Percentiles rank a stretch among this genome's conserved stretches.
These are phyloP conservation scores for Gracilaria gracilis DNA, from an alignment of 23 red algal genomes.

Conservation along the genomic window DNA sequence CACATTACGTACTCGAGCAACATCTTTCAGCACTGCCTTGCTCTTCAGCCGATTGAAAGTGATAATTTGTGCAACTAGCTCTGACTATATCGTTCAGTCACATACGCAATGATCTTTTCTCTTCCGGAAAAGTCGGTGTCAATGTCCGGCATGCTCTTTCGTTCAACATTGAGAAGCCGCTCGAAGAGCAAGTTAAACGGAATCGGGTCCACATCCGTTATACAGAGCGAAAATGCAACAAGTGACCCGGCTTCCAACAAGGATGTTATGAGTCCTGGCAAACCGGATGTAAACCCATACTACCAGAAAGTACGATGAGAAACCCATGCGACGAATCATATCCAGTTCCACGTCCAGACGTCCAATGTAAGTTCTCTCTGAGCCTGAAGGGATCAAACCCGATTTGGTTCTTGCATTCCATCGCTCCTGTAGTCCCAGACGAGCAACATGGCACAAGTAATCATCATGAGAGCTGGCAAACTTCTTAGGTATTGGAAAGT, in stretches of 20 bases:
- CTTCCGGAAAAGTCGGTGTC: slow-evolving; percentile 96
- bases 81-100: slow-evolving; percentile 80
- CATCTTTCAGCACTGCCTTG: slow-evolving; percentile 91
- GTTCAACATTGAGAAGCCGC: slow-evolving; percentile 93
- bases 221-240: slow-evolving; percentile 90
- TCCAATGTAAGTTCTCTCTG: slow-evolving; percentile 64
- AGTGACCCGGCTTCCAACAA: slow-evolving; percentile 94
- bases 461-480: slow-evolving; percentile 51
- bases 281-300: slow-evolving; percentile 94
- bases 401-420: slow-evolving; percentile 24
- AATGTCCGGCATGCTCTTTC: slow-evolving; percentile 94
- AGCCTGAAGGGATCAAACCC: not conserved
- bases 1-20: slow-evolving; percentile 87
- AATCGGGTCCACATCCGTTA: slow-evolving; percentile 96
- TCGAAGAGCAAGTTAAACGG: slow-evolving; percentile 92
- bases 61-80: slow-evolving; percentile 94
- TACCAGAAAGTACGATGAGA: slow-evolving; percentile 95
- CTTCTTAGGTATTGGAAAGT: slow-evolving; percentile 74
- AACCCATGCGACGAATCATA: slow-evolving; percentile 87
- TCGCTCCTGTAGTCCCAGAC: slow-evolving; percentile 25
- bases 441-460: slow-evolving; percentile 56
- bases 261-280: slow-evolving; percentile 80
- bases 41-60: slow-evolving; percentile 94
- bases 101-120: slow-evolving; percentile 90
- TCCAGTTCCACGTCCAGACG: slow-evolving; percentile 87